Percentiles rank a stretch among this genome's conserved stretches.
Evolutionary conservation across 2,329 filamentous ascomycete genomes (phyloP).

Genomic region (Aspergillus candidus): DNA sequence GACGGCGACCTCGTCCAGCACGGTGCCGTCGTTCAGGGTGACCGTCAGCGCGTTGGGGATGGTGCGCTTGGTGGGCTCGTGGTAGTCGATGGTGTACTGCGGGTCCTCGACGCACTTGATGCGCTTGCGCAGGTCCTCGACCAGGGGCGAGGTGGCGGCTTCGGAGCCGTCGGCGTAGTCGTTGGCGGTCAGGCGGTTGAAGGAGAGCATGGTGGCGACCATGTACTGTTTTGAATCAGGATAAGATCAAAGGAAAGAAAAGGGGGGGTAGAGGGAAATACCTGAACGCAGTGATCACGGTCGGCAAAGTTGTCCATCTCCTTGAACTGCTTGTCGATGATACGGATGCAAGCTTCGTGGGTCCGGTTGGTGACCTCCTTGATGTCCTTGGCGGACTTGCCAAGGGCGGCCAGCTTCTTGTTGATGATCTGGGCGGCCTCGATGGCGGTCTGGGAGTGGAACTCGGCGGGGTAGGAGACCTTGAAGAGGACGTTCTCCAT

Average conservation of each 20-base stretch:
- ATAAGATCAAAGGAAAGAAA: background rate
- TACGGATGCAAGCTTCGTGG: conserved; percentile 96
- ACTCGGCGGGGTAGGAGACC: conserved; percentile 96
- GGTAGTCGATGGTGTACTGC: conserved; percentile 91
- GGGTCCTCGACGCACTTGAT: conserved; percentile 96
- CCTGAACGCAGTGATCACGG: conserved; percentile 96
- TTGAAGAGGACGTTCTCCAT: conserved; percentile 99
- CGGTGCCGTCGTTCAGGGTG: conserved; percentile 86
- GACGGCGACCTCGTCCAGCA: conserved; percentile 82
- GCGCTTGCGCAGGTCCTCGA: conserved; percentile 86
- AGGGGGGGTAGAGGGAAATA: conserved; percentile 25
- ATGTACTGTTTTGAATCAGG: conserved; percentile 61
- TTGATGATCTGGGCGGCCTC: conserved; percentile 88
- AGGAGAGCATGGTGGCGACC: conserved; percentile 92
- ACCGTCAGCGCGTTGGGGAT: conserved; percentile 97
- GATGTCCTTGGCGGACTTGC: conserved; percentile 91
- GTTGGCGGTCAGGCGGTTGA: conserved; percentile 83
- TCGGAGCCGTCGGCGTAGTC: conserved; percentile 93
- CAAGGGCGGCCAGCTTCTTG: conserved; percentile 71
- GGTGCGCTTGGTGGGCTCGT: conserved; percentile 84
- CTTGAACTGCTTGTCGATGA: conserved; percentile 99
- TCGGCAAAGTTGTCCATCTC: conserved; percentile 99
- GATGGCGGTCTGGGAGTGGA: conserved; percentile 97
- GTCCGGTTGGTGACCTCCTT: conserved; percentile 90
- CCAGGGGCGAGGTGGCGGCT: conserved; percentile 80